Base-by-base conservation (phyloP, 495 filamentous ascomycete genomes). In the Neurospora hispaniola region DNA sequence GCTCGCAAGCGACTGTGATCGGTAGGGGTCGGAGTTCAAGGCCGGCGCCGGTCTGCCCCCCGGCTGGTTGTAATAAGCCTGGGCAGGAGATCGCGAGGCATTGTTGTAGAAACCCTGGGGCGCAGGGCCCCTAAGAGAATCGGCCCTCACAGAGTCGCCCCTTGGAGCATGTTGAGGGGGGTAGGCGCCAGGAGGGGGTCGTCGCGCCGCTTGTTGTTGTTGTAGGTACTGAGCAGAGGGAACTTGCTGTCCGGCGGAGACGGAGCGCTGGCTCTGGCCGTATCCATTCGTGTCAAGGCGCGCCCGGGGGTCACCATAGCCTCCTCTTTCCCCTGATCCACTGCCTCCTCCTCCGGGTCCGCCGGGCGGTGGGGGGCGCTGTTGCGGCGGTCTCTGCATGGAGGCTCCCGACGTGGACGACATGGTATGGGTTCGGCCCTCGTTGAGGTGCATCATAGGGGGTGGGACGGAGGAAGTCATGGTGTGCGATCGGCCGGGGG, bases 1-100 rank as follows among this genome's bases (percentile, higher is more conserved):
- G 72, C 86, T 89, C 59, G 93, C 94, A 84, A 99, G 89, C n/a
- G 96, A 98, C 73, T 94, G 91, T 41, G 96, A 97, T 59, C 94
- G 88, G 82, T 92, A 95, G 16, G 90, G 84, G 81, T 98, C 95
- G 9, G 92, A 88, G 78, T 94, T 96, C 78, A 95, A 77, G 40
- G 93, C 92, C 54, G 93, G 91, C 48, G 87, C 84, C 31, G 85
- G 87, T 71, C 87, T 79, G 69, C 81, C 83, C 68, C 84, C 82
- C 71, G 54, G 54, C 27, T 66, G 54, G 54, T 85, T 85, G 69
- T 90, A 86, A 41, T 83, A 84, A 38, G 88, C 83, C 70, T 87
- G 89, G 6, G 84, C 84, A 10, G 89, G 82, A 18, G 85, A 87
- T 72, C 86, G 85, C 42, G 73, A 75, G 71, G 87, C 87, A 72